Percentiles rank a stretch among this genome's conserved stretches.
Evolutionary conservation across 139 green algal genomes (phyloP).

Genomic region (Chlorella sp.): DNA sequence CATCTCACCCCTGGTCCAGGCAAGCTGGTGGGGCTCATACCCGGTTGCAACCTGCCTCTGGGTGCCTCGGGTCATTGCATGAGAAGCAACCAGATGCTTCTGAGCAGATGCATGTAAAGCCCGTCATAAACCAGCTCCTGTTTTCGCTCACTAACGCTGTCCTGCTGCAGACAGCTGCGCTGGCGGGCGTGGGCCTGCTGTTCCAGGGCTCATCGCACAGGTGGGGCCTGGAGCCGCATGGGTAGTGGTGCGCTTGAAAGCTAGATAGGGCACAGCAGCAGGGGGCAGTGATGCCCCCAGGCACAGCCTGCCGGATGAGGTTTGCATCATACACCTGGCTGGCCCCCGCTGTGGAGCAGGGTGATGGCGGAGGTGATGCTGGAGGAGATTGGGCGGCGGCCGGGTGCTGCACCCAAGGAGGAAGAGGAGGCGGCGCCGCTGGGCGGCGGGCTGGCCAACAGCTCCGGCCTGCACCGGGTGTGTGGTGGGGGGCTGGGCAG

Average conservation of each 20-base stretch:
- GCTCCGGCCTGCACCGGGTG: constrained; percentile 13
- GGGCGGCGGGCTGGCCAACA: neutral
- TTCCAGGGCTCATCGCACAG: constrained; percentile 85
- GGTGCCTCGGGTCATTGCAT: too few relatives aligned
- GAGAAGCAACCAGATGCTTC: too few relatives aligned
- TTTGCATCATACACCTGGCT: too few relatives aligned
- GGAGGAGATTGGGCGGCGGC: constrained; percentile 86
- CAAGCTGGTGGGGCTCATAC: neutral
- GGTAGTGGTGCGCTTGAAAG: neutral
- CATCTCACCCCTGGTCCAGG: constrained; percentile 86
- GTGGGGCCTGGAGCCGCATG: neutral
- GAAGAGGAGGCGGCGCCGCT: neutral
- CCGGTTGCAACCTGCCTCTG: neutral
- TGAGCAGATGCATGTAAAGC: too few relatives aligned
- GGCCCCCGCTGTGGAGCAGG: constrained; percentile 40
- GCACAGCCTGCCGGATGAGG: too few relatives aligned
- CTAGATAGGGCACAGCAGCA: neutral
- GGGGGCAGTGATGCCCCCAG: too few relatives aligned
- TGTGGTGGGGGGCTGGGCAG: neutral
- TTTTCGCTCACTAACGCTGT: too few relatives aligned
- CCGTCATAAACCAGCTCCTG: neutral
- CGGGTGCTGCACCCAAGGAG: constrained; percentile 36
- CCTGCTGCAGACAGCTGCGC: constrained; percentile 86
- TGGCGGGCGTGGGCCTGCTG: constrained; percentile 91
- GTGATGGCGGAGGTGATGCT: constrained; percentile 92